Base-by-base conservation (phyloP, 208 protist genomes). In the Naegleria lovaniensis region DNA sequence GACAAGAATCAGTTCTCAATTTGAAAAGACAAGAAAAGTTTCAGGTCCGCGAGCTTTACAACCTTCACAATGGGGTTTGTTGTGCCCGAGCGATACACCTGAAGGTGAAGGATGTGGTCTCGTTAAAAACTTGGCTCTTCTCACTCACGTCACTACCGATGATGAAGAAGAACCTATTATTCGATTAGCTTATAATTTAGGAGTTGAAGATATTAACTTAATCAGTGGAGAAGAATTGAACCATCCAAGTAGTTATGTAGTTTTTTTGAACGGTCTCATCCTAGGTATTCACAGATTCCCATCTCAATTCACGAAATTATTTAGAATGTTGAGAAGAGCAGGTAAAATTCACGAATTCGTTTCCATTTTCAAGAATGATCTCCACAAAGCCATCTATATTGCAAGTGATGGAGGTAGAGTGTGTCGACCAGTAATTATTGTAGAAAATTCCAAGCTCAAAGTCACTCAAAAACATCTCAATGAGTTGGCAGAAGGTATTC, bases 61-160 rank as follows among this genome's bases (percentile, higher is more conserved):
- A 93, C 96, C 98, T 0, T 99, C 98, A 67, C 99, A 99, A 92
- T 99, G 98, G 97, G 99, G 99, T 87, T 99, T 99, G 97, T 95
- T 99, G 29, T 99, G 99, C 93, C 99, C 99, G 2, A 97, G 97
- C 75, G 99, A 99, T 93, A 99, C 99, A 15, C 99, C 99, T 3
- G 98, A 99, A 93, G 98, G 98, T 55, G 98, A 99, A 91, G 96
- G 96, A 85, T 99, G 98, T 91, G 99, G 99, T 83, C 94, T 99
- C 0, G 98, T 99, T 5, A 99, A 99, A 95, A 99, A 99, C 94
- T 97, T 99, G 79, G 96, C 99, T 13, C 96, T 99, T 15, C 95
- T 99, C 33, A 98, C 98, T 38, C 97, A 99, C 90, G 97, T 99
- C 33, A 99, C 99, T 5, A 97, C 98, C 0, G 97, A 99, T 93